phyloP scores from a whole-genome alignment of 73 alveolate species.

The Paramecium bursaria region DNA sequence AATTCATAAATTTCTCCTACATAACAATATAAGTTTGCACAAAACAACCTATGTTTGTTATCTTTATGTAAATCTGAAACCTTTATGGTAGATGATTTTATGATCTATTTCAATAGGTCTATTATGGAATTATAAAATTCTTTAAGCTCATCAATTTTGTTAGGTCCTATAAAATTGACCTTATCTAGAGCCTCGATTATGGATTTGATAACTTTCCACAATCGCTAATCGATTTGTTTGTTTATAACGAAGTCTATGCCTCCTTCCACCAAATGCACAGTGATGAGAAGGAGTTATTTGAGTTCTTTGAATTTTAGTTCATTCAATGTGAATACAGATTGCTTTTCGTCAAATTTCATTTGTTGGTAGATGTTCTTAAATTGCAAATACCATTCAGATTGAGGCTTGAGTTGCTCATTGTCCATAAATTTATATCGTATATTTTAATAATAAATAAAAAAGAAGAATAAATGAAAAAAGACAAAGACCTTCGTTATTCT shows the following conservation, averaged over 20 bases:
- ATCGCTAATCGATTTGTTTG: slow-evolving; percentile 57
- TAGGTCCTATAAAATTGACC: slow-evolving; percentile 35
- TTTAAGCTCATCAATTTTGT: slow-evolving; percentile 22
- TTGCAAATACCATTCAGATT: too few species aligned
- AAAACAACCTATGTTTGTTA: slow-evolving; percentile 50
- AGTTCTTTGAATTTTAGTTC: slow-evolving; percentile 18
- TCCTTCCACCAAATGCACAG: not conserved
- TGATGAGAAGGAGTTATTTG: slow-evolving; percentile 14
- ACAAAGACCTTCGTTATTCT: too few species aligned
- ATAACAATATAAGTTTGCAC: slow-evolving; percentile 65
- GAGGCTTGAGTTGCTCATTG: too few species aligned
- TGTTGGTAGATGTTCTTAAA: too few species aligned
- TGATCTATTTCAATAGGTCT: not conserved
- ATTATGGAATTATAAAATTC: not conserved
- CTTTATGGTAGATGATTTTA: not conserved
- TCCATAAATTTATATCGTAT: too few species aligned
- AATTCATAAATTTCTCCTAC: slow-evolving; percentile 62
- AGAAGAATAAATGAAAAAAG: too few species aligned
- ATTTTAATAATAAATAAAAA: too few species aligned
- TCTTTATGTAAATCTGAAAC: slow-evolving; percentile 41
- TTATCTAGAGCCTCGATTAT: slow-evolving; percentile 47
- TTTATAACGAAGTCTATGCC: slow-evolving; percentile 58
- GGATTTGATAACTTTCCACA: slow-evolving; percentile 50
- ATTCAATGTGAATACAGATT: slow-evolving; percentile 26
- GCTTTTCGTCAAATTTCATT: too few species aligned